Percentiles rank a stretch among this genome's conserved stretches.
phyloP scores from a whole-genome alignment of 441 rosid species.

The Corymbia citriodora region DNA sequence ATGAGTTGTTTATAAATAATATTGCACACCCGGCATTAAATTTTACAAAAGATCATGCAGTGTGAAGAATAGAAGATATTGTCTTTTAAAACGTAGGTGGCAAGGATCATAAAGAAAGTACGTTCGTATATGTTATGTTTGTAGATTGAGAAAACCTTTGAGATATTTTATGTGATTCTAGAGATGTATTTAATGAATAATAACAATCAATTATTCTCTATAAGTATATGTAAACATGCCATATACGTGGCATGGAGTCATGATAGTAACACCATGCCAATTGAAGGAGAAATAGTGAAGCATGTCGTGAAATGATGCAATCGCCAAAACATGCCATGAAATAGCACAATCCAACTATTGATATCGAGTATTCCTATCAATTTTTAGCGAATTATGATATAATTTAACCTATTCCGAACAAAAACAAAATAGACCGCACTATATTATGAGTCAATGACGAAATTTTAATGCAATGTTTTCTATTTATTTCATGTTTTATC shows the following conservation, averaged over 20 bases:
- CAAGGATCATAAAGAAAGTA: fast-evolving
- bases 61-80: background rate
- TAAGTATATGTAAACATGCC: background rate
- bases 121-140: background rate
- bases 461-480: fast-evolving
- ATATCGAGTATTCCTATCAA: background rate
- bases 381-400: fast-evolving
- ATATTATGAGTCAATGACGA: background rate
- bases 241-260: fast-evolving
- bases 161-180: background rate
- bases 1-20: background rate
- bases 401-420: background rate
- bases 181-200: background rate
- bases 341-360: background rate
- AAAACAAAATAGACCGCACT: background rate
- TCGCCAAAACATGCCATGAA: fast-evolving
- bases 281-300: fast-evolving
- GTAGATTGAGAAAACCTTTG: fast-evolving
- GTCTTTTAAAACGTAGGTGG: background rate
- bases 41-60: background rate
- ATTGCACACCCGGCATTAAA: fast-evolving
- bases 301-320: fast-evolving
- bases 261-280: background rate
- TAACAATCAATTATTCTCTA: background rate
- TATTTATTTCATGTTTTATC: background rate